phyloP scores from a whole-genome alignment of 352 stramenopile genomes.

The Pythium phragmiticola region DNA sequence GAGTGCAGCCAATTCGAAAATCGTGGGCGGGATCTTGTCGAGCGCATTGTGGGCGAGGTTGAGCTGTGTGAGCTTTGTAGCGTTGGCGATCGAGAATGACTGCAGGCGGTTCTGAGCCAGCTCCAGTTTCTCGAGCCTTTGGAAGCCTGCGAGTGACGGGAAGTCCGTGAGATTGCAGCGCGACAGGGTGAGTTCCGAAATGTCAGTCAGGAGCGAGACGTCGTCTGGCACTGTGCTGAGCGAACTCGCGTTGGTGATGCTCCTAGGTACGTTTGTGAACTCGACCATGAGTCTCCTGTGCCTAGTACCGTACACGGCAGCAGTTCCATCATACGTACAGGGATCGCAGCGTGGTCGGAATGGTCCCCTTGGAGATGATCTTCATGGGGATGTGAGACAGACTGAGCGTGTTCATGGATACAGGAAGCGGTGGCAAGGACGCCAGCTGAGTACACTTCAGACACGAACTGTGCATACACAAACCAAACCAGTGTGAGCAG shows the following conservation, averaged over 20 bases:
- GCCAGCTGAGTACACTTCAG: neutral
- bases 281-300: neutral
- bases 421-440: slow-evolving; percentile 1
- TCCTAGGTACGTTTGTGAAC: neutral
- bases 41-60: slow-evolving; percentile 3
- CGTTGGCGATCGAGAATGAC: slow-evolving; percentile 3
- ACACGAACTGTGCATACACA: neutral
- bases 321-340: slow-evolving; percentile 4
- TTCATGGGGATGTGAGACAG: neutral
- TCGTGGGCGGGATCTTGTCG: neutral
- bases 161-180: slow-evolving; percentile 6
- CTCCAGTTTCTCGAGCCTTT: neutral
- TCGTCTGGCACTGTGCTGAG: neutral
- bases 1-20: neutral
- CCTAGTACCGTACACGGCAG: neutral
- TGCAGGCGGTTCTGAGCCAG: slow-evolving; percentile 1
- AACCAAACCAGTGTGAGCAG: neutral
- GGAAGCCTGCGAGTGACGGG: neutral
- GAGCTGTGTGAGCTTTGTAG: neutral
- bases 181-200: neutral
- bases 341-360: neutral
- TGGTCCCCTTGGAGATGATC: neutral
- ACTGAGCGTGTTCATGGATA: neutral
- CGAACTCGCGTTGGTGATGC: neutral
- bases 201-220: neutral